Conservation (phyloP, 2,329 filamentous ascomycete genomes). For the Fusarium lateritium region DNA sequence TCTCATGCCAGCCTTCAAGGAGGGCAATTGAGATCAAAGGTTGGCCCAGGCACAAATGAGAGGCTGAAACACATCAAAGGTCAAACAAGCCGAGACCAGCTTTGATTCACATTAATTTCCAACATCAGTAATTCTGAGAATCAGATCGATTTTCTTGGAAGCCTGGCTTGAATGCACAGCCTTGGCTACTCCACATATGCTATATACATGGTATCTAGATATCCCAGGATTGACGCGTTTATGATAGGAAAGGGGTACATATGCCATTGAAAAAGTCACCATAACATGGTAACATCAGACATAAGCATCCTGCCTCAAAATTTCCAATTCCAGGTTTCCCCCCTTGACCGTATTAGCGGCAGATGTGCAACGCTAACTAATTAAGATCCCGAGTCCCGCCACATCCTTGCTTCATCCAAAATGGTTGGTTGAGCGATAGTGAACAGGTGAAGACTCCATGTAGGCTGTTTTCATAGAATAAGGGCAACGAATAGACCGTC, state of each 20-base stretch:
- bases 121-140: background rate
- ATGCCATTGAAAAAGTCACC: conserved; percentile 1
- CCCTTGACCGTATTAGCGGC: conserved; percentile 5
- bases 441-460: background rate
- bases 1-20: background rate
- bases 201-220: background rate
- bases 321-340: background rate
- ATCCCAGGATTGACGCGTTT: background rate
- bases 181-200: too few relatives aligned
- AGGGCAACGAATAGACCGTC: conserved; percentile 8
- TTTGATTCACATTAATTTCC: background rate
- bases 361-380: conserved; percentile 21
- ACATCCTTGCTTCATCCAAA: conserved; percentile 1
- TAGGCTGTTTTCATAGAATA: background rate
- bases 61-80: background rate
- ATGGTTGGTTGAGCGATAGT: background rate
- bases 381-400: conserved; percentile 20
- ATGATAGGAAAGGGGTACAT: background rate
- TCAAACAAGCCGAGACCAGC: background rate
- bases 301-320: background rate
- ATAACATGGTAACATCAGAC: background rate
- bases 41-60: background rate
- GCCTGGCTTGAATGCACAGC: background rate
- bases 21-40: background rate
- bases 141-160: background rate